Conservation (phyloP, 306 rosid genomes). For the Cicer yamashitae region DNA sequence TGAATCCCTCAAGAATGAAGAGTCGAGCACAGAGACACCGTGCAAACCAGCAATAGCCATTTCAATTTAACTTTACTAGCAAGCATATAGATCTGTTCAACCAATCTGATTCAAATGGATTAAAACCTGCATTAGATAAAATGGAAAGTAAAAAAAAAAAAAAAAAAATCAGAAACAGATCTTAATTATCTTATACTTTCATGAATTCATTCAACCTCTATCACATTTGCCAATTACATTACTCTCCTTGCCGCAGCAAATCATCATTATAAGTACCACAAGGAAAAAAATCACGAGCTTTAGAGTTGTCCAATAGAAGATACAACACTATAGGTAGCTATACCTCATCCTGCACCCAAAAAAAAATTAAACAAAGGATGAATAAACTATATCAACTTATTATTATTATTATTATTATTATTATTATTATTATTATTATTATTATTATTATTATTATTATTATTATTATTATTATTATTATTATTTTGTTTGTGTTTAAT, state of each 20-base stretch:
- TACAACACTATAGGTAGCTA: constrained; percentile 36
- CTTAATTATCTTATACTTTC: constrained; percentile 38
- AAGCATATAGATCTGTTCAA: constrained; percentile 50
- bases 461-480: neutral
- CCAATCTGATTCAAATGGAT: constrained; percentile 58
- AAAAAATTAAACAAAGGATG: constrained; percentile 16
- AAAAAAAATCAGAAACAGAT: constrained; percentile 51
- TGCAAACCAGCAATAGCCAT: constrained; percentile 97
- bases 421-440: too few species aligned
- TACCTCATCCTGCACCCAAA: constrained; percentile 58
- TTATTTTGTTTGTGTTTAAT: neutral
- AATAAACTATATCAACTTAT: constrained; percentile 22
- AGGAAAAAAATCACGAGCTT: constrained; percentile 34
- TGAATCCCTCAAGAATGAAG: constrained; percentile 79
- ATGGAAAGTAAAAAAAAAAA: constrained; percentile 41
- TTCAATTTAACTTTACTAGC: constrained; percentile 37
- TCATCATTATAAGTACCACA: constrained; percentile 42
- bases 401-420: neutral
- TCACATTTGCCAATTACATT: constrained; percentile 26
- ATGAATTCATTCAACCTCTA: constrained; percentile 40
- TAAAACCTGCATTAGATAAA: constrained; percentile 50
- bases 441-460: too few species aligned
- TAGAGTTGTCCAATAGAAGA: constrained; percentile 32
- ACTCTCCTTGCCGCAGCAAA: constrained; percentile 20
- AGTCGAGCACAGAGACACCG: constrained; percentile 77